A percentile compares a stretch with the other conserved stretches of the same genome.
Conservation (phyloP, 2,329 filamentous ascomycete species). For the Hypomyces perniciosus region DNA sequence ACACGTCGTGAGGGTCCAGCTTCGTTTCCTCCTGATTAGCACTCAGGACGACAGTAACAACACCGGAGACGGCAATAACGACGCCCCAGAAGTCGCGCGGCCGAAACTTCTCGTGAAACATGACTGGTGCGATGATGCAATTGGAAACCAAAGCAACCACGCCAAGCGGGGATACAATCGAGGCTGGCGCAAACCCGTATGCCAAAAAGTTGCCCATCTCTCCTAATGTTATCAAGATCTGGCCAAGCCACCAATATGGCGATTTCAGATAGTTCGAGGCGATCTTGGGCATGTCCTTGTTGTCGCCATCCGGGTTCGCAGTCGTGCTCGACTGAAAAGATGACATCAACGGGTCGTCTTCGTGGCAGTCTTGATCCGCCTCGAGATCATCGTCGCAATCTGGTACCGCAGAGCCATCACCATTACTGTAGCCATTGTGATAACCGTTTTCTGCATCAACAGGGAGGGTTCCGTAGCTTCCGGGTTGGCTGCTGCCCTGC, state of each 20-base stretch:
- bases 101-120: constrained; percentile 88
- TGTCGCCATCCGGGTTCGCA: constrained; percentile 18
- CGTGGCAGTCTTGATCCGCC: constrained; percentile 26
- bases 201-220: constrained; percentile 96
- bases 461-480: constrained; percentile 31
- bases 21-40: constrained; percentile 86
- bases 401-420: background rate
- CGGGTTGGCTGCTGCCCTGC: constrained; percentile 24
- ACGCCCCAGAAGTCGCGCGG: constrained; percentile 82
- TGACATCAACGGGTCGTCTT: constrained; percentile 46
- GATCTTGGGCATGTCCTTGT: constrained; percentile 29
- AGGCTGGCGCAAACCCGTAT: constrained; percentile 95
- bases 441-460: constrained; percentile 11
- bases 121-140: constrained; percentile 89
- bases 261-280: constrained; percentile 76
- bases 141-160: constrained; percentile 97
- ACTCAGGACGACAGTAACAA: constrained; percentile 87
- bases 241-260: constrained; percentile 94
- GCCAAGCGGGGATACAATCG: constrained; percentile 91
- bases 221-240: constrained; percentile 85
- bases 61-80: constrained; percentile 76
- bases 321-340: constrained; percentile 39
- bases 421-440: constrained; percentile 19
- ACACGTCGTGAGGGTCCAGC: constrained; percentile 84
- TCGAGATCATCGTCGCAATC: constrained; percentile 6